Base-by-base conservation (phyloP, 306 rosid species). In the Prunus mongolica region DNA sequence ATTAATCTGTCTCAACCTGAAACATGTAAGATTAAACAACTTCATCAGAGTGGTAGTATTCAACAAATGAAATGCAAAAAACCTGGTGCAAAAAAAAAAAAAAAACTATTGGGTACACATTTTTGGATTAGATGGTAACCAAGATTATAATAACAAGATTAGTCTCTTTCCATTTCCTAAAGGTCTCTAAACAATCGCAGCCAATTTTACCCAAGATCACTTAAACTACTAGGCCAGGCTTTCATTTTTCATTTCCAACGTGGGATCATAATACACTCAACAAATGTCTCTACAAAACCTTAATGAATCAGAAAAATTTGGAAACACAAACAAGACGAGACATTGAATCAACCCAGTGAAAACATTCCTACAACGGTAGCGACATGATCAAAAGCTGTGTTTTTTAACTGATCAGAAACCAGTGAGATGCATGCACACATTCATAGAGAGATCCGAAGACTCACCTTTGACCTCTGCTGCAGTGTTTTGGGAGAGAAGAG, bases 391-490 rank as follows among this genome's bases (percentile, higher is more conserved):
- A 25, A 63, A 19, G 34, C 27, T 11, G 24, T 5, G 52, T 44
- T n/a, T 19, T 12, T 22, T 8, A 67, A 20, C 49, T 34, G 25
- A 65, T 72, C 18, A 57, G 67, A 47, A 73, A 27, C 60, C 24
- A 30, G 5, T 44, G 27, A 72, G 58, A 71, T 28, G 49, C 67
- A 10, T 22, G 34, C 72, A 74, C 49, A n/a, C 70, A 69, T 55
- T 67, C 41, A 38, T 13, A 32, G 27, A 34, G 65, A 74, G 74
- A 69, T 61, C 45, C 62, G 52, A 58, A 60, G 69, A 71, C 75
- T 50, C 15, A 79, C 81, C 83, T 75, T 28, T n/a, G 69, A 82
- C 76, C 51, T 81, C 38, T 18, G 63, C 2, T 66, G 24, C 6
- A 22, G 71, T 18, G 72, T 38, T 38, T 9, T 54, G 65, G 65